Evolutionary conservation across 805 yeast species (phyloP), one percentile per base, ranked within the genome.

Genomic region (Lipomyces spencermartinsiae): DNA sequence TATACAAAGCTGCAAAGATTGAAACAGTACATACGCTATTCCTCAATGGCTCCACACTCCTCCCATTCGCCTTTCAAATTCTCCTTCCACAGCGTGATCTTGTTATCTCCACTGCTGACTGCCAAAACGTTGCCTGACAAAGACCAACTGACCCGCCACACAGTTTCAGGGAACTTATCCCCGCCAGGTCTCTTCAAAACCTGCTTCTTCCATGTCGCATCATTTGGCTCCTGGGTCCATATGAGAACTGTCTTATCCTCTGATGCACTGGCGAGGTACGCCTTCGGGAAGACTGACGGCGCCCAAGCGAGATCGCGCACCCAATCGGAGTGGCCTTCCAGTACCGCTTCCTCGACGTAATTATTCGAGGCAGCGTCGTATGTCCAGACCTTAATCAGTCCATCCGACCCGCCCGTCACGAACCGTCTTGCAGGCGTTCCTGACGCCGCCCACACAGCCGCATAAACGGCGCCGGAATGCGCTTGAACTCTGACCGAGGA

Each of bases 301-400:
- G 97, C 92, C 99, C 99, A 95, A 3, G 97, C 92, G 69, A 94
- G 98, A 78, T 95, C 99, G 80, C 99, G 89, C 43, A 95, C 98
- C 99, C 99, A 95, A 79, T 95, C 99, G 19, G 91, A 84, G 79
- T 95, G 99, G 54, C 98, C 99, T 71, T 88, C 89, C 64, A 95
- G 84, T 34, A 87, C 85, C 56, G 88, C 89, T 78, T 94, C 97
- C 74, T 89, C 84, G 33, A 84, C 84, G 77, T 91, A 92, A 34
- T 85, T 85, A 73, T 84, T 85, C 59, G 75, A 74, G 6, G 84
- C 79, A 10, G 86, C 80, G 19, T 67, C 67, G 74, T 81, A 88
- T 74, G 83, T 85, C 99, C 99, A 95, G 75, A 95, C 87, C 78
- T 92, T 93, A 66, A 93, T 97, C 74, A 92, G 83, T 76, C 94